phyloP scores from a whole-genome alignment of 1,284 basidiomycete genomes.

The Pterulicium gracile region DNA sequence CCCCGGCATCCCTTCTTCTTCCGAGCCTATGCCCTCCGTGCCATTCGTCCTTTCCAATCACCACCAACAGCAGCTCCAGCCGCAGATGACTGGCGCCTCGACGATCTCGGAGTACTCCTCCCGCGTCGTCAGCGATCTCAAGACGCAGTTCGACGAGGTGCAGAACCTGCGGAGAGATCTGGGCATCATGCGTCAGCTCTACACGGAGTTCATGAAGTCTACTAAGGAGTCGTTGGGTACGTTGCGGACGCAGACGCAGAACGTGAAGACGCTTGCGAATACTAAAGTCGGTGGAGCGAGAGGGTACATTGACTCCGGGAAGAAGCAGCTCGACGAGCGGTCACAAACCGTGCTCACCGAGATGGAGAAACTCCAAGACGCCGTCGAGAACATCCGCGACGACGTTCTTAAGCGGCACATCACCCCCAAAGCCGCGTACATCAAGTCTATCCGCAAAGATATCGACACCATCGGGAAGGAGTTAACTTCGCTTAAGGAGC shows the following conservation, averaged over 20 bases:
- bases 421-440: slow-evolving; percentile 67
- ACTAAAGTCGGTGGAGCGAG: slow-evolving; percentile 80
- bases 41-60: slow-evolving; percentile 23
- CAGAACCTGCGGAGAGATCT: slow-evolving; percentile 89
- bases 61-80: slow-evolving; percentile 46
- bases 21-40: slow-evolving; percentile 17
- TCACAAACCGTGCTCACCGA: slow-evolving; percentile 88
- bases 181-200: slow-evolving; percentile 88
- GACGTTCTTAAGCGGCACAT: slow-evolving; percentile 89
- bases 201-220: slow-evolving; percentile 85
- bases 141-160: slow-evolving; percentile 89
- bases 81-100: slow-evolving; percentile 66
- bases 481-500: slow-evolving; percentile 71
- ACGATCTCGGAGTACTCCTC: slow-evolving; percentile 59
- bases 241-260: slow-evolving; percentile 75
- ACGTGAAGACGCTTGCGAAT: slow-evolving; percentile 78
- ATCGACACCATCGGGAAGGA: slow-evolving; percentile 62
- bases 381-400: slow-evolving; percentile 82
- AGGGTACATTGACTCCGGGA: slow-evolving; percentile 85
- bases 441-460: slow-evolving; percentile 69
- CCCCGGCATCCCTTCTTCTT: slow-evolving; percentile 14
- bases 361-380: slow-evolving; percentile 91
- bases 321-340: slow-evolving; percentile 78
- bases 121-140: slow-evolving; percentile 72
- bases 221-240: slow-evolving; percentile 78